phyloP scores from a whole-genome alignment of 331 rosid species.

The Stylosanthes scabra region DNA sequence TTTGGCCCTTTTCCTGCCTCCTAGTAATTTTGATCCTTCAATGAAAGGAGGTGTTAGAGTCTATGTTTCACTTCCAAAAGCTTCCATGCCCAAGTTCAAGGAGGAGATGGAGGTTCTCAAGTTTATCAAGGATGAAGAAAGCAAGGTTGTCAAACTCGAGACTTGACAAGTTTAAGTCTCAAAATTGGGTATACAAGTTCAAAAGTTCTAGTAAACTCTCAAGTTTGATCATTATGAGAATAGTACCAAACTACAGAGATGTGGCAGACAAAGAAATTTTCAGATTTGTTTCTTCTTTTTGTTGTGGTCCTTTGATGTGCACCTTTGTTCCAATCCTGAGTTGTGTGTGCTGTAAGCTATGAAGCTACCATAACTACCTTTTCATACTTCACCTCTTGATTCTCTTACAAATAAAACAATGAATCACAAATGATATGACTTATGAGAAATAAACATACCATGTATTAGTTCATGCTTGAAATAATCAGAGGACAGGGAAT shows the following conservation, averaged over 20 bases:
- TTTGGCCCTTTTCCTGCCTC: constrained; percentile 51
- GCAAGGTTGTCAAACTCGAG: too few relatives aligned
- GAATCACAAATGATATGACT: too few relatives aligned
- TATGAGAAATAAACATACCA: too few relatives aligned
- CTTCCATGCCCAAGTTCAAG: constrained; percentile 50
- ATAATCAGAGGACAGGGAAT: too few relatives aligned
- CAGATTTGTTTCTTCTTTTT: constrained; percentile 2
- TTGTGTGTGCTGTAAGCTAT: not conserved
- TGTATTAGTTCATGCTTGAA: too few relatives aligned
- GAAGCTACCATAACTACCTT: not conserved
- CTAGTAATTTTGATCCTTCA: constrained; percentile 43
- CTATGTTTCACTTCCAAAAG: constrained; percentile 48
- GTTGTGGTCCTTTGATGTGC: not conserved
- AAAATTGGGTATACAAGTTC: too few relatives aligned
- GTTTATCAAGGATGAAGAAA: constrained; percentile 2
- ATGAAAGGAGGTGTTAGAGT: constrained; percentile 57
- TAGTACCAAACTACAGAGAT: constrained; percentile 1
- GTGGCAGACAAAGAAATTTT: not conserved
- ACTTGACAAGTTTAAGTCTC: too few relatives aligned
- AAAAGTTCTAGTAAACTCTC: too few relatives aligned
- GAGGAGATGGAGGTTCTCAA: constrained; percentile 53
- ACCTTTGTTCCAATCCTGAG: not conserved
- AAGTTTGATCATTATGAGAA: not conserved
- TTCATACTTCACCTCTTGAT: too few relatives aligned
- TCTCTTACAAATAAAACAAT: too few relatives aligned